Conservation (phyloP, 2,329 filamentous ascomycete genomes). For the Alternaria ethzedia region DNA sequence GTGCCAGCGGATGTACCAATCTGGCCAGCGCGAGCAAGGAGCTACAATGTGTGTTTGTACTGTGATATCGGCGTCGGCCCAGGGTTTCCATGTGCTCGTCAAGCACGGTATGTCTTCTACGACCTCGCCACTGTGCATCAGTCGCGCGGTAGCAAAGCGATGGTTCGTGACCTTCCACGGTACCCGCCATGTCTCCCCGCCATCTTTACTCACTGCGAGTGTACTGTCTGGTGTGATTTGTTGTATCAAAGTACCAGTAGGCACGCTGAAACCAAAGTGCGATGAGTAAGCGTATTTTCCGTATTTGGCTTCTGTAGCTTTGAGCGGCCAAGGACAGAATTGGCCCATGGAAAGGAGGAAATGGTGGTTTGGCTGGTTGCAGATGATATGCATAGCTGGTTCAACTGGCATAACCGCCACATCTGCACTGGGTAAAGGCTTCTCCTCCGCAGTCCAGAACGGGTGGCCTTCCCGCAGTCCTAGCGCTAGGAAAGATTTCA, state of each 20-base stretch:
- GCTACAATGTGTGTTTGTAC: constrained; percentile 32
- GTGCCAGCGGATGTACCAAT: constrained; percentile 40
- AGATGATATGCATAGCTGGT: constrained; percentile 55
- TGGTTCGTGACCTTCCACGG: constrained; percentile 40
- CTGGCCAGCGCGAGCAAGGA: constrained; percentile 33
- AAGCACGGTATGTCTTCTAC: constrained; percentile 20
- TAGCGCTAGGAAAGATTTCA: constrained; percentile 58
- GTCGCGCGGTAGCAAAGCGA: constrained; percentile 6
- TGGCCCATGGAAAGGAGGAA: constrained; percentile 42
- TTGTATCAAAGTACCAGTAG: constrained; percentile 47
- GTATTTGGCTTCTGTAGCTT: constrained; percentile 46
- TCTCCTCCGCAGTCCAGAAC: constrained; percentile 57
- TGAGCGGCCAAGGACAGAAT: constrained; percentile 46
- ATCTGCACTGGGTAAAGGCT: constrained; percentile 33
- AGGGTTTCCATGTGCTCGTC: constrained; percentile 36
- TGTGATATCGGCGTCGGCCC: constrained; percentile 34
- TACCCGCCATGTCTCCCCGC: constrained; percentile 49
- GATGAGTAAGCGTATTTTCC: constrained; percentile 47
- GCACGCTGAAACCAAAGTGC: constrained; percentile 49
- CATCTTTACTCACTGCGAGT: constrained; percentile 48
- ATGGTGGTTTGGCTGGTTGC: constrained; percentile 46
- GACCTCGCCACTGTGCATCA: not conserved
- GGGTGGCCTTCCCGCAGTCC: constrained; percentile 45
- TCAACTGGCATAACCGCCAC: constrained; percentile 13
- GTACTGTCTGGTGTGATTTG: constrained; percentile 52